Evolutionary conservation across 2,329 filamentous ascomycete species (phyloP).

Genomic region (Allantophomopsis lycopodina): DNA sequence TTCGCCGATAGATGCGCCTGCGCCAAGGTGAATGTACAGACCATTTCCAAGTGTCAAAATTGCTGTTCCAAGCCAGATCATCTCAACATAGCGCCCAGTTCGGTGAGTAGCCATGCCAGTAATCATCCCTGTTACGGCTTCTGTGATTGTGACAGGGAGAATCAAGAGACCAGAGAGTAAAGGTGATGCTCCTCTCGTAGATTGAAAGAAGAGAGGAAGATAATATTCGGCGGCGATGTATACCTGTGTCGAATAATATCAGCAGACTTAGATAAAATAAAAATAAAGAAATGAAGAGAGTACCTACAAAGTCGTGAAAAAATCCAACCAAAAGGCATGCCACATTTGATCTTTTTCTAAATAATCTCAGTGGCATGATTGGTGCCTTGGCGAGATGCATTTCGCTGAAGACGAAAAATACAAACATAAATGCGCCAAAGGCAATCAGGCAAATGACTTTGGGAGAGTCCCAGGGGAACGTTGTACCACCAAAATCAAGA

Average conservation of each 20-base stretch:
- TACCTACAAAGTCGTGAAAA: slow-evolving; percentile 31
- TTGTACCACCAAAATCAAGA: slow-evolving; percentile 65
- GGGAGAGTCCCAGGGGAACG: slow-evolving; percentile 59
- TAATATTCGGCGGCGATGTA: slow-evolving; percentile 19
- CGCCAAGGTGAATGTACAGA: slow-evolving; percentile 42
- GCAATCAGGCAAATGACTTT: slow-evolving; percentile 66
- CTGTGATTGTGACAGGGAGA: slow-evolving; percentile 50
- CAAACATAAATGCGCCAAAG: slow-evolving; percentile 49
- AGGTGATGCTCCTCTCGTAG: slow-evolving; percentile 53
- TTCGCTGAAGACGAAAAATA: slow-evolving; percentile 53
- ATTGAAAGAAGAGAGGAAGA: slow-evolving; percentile 61
- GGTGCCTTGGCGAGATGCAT: slow-evolving; percentile 59
- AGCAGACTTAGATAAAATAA: no score
- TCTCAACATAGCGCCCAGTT: slow-evolving; percentile 46
- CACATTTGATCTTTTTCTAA: slow-evolving; percentile 50
- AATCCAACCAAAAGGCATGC: slow-evolving; percentile 54
- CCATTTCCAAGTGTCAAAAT: slow-evolving; percentile 50
- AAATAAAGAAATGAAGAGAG: no score
- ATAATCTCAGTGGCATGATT: slow-evolving; percentile 60
- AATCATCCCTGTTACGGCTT: slow-evolving; percentile 44
- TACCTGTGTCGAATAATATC: no score
- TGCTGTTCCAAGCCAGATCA: slow-evolving; percentile 43
- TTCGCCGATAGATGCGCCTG: slow-evolving; percentile 35
- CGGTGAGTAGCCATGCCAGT: slow-evolving; percentile 39
- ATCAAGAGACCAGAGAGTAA: slow-evolving; percentile 64